phyloP scores from a whole-genome alignment of 371 early-diverging fungal genomes.

The Actinomortierella wolfii region DNA sequence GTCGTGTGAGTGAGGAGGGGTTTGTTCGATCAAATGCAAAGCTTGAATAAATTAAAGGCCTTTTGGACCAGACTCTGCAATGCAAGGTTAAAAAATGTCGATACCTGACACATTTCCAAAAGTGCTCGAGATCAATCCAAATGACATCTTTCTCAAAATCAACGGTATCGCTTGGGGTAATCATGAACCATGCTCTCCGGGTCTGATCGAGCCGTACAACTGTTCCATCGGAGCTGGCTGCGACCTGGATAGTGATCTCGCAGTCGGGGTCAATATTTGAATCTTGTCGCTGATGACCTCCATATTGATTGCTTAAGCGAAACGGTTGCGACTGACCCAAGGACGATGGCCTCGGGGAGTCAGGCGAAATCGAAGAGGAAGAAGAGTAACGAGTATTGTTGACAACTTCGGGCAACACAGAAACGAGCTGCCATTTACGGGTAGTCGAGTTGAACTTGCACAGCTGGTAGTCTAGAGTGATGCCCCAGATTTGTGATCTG shows the following conservation, averaged over 20 bases:
- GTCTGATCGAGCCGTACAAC: slow-evolving; percentile 36
- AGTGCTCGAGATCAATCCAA: slow-evolving; percentile 41
- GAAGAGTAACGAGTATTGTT: slow-evolving; percentile 17
- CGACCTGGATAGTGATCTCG: slow-evolving; percentile 30
- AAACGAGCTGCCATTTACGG: slow-evolving; percentile 36
- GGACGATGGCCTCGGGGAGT: too few relatives aligned
- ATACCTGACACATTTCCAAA: slow-evolving; percentile 43
- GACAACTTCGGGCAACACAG: slow-evolving; percentile 17
- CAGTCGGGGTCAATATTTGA: slow-evolving; percentile 9
- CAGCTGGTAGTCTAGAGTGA: slow-evolving; percentile 38
- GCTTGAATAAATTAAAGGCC: too few relatives aligned
- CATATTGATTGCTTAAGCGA: neutral
- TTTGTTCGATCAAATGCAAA: too few relatives aligned
- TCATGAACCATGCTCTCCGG: slow-evolving; percentile 31
- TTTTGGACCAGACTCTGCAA: too few relatives aligned
- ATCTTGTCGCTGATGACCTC: slow-evolving; percentile 4
- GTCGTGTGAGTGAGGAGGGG: neutral
- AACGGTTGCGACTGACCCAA: too few relatives aligned
- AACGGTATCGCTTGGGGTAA: slow-evolving; percentile 19
- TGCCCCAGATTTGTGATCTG: slow-evolving; percentile 36
- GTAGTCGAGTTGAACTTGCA: slow-evolving; percentile 21
- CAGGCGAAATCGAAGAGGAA: neutral
- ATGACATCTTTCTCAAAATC: slow-evolving; percentile 40
- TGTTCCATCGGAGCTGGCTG: slow-evolving; percentile 37
- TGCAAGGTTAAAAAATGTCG: too few relatives aligned